These are phyloP conservation scores for Pseudocercospora pini-densiflorae DNA, from an alignment of 2,329 filamentous ascomycete species.

Conservation along the genomic window DNA sequence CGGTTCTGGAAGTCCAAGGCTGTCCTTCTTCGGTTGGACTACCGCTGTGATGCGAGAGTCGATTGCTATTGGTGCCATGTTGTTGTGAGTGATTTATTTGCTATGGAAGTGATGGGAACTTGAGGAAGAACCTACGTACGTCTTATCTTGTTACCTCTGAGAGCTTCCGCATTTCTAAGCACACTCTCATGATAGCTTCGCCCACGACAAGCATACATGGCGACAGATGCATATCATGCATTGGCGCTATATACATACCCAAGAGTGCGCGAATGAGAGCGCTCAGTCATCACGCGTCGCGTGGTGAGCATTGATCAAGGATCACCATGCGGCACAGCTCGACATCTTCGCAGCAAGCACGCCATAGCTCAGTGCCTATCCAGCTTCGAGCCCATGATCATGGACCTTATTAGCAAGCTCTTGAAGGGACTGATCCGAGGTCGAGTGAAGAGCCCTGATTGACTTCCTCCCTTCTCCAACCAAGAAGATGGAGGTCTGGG, in stretches of 20 bases:
- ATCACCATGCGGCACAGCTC: neutral
- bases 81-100: neutral
- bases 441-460: neutral
- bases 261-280: neutral
- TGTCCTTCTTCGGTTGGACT: constrained; percentile 66
- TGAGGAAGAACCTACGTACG: neutral
- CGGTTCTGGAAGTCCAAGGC: constrained; percentile 62
- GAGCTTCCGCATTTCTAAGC: neutral
- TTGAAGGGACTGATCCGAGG: neutral
- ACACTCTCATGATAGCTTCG: neutral
- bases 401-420: neutral
- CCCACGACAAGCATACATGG: neutral
- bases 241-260: neutral
- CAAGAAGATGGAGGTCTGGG: neutral
- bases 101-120: neutral
- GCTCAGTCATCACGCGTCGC: neutral
- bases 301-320: neutral
- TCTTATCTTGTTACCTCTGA: neutral
- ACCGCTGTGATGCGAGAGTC: constrained; percentile 62
- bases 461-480: neutral
- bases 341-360: neutral
- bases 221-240: neutral
- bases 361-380: neutral
- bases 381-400: neutral
- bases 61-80: constrained; percentile 32